Evolutionary conservation across 306 rosid genomes (phyloP), one percentile per base, ranked within the genome.

Genomic region (Oemleria cerasiformis): DNA sequence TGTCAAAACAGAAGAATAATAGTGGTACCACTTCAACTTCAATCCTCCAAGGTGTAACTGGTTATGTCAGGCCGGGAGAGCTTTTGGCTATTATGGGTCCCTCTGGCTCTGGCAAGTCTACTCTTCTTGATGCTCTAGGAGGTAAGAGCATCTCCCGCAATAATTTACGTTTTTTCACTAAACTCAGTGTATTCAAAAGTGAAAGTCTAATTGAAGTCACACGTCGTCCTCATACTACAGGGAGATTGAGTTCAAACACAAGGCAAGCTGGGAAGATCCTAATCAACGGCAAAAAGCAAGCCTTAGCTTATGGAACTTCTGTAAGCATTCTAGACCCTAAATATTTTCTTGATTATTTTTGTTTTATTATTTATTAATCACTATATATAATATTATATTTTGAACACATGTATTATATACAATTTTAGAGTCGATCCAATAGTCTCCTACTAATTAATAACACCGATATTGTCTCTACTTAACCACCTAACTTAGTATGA

Each of bases 31-130:
- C 77, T 21, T 78, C 65, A 45, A 82, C 74, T 72, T 63, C 88
- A 39, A 87, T 90, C 66, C 81, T 87, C 17, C 77, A 79, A 49
- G 88, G 80, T 55, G 69, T 87, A 6, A 78, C 83, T 0, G 92
- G 92, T 63, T 78, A 76, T 73, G 90, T 89, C 0, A 66, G 58
- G 54, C 96, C 96, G 1, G 96, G 88, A 16, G 75, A 86, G 67
- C 77, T 85, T 51, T 69, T 87, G 64, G 92, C 92, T 55, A 71
- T 90, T 53, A 87, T 87, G 91, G 96, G 91, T 11, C 96, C 96
- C 72, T 90, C 92, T n/a, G 96, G 96, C 9, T 85, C 75, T 73
- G 96, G 96, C 72, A 90, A 90, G 77, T 85, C 96, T 59, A 90
- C 96, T 53, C 86, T 87, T 77, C 96, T 90, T 77, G 96, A 87